Evolutionary conservation across 2,329 filamentous ascomycete species (phyloP).

Genomic region (Penicillium corylophilum): DNA sequence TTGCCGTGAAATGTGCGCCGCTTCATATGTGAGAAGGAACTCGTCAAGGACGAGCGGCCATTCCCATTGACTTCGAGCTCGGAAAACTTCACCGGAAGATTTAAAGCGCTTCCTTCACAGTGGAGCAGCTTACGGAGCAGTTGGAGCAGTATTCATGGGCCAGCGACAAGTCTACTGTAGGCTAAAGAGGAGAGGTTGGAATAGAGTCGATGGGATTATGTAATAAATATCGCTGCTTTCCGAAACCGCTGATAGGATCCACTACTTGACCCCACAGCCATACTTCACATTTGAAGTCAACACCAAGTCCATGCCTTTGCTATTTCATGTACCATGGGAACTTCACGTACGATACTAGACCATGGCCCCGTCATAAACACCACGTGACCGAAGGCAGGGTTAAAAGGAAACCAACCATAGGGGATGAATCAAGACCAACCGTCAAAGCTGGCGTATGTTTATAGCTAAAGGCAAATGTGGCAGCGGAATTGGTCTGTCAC

Average conservation of each 20-base stretch:
- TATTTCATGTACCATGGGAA: background rate
- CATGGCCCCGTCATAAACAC: too few species aligned
- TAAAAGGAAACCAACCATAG: too few species aligned
- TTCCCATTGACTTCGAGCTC: background rate
- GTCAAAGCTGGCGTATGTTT: too few species aligned
- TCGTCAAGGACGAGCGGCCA: constrained; percentile 2
- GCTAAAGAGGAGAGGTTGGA: background rate
- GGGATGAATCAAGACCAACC: too few species aligned
- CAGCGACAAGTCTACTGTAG: background rate
- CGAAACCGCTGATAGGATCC: background rate
- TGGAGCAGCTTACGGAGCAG: background rate
- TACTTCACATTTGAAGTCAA: background rate
- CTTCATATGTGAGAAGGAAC: background rate
- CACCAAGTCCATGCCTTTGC: background rate
- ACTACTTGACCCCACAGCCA: background rate
- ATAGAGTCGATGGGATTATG: background rate
- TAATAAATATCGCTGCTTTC: background rate
- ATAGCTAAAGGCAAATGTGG: too few species aligned
- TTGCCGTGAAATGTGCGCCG: background rate
- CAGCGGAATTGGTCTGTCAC: too few species aligned
- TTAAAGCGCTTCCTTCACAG: background rate
- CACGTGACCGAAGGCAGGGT: too few species aligned
- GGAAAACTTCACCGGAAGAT: background rate
- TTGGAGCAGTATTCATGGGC: background rate
- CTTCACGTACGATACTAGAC: too few species aligned